phyloP scores from a whole-genome alignment of 2,329 filamentous ascomycete genomes.

The Aspergillus carbonarius region DNA sequence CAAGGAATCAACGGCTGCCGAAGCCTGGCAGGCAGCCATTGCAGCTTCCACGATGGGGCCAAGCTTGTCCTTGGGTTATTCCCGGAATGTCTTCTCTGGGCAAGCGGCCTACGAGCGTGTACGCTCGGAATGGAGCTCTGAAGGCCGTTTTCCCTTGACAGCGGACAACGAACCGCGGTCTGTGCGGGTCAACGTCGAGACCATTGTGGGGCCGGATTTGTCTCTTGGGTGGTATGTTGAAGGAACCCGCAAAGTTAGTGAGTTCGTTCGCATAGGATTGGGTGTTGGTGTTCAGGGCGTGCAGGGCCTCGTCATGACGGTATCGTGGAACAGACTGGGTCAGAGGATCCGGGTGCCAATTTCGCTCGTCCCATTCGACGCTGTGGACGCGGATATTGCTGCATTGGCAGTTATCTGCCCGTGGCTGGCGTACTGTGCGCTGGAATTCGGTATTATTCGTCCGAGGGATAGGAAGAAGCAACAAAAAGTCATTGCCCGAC shows the following conservation, averaged over 20 bases:
- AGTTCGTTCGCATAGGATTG: conserved; percentile 41
- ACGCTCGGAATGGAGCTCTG: conserved; percentile 43
- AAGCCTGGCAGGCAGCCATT: conserved; percentile 35
- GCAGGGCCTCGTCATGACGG: conserved; percentile 37
- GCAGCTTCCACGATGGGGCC: conserved; percentile 29
- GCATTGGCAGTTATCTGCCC: conserved; percentile 38
- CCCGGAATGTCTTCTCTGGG: conserved; percentile 39
- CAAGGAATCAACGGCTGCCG: conserved; percentile 25
- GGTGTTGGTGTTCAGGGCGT: conserved; percentile 37
- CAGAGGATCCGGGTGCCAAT: conserved; percentile 43
- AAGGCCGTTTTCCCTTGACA: conserved; percentile 38
- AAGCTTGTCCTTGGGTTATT: conserved; percentile 36
- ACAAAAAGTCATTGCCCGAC: conserved; percentile 33
- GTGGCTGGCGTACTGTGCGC: conserved; percentile 40
- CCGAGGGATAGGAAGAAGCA: conserved; percentile 39
- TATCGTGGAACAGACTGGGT: conserved; percentile 43
- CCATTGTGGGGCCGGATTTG: conserved; percentile 27
- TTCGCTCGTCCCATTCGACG: conserved; percentile 34
- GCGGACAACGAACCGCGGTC: conserved; percentile 29
- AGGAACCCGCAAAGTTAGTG: conserved; percentile 37
- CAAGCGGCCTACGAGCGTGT: conserved; percentile 31
- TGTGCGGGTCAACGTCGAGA: conserved; percentile 36
- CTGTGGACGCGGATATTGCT: conserved; percentile 36
- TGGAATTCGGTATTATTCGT: conserved; percentile 44
- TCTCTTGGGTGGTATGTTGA: conserved; percentile 36